Evolutionary conservation across 495 filamentous ascomycete species (phyloP), one percentile per base, ranked within the genome.

Genomic region (Penicillium fimorum): DNA sequence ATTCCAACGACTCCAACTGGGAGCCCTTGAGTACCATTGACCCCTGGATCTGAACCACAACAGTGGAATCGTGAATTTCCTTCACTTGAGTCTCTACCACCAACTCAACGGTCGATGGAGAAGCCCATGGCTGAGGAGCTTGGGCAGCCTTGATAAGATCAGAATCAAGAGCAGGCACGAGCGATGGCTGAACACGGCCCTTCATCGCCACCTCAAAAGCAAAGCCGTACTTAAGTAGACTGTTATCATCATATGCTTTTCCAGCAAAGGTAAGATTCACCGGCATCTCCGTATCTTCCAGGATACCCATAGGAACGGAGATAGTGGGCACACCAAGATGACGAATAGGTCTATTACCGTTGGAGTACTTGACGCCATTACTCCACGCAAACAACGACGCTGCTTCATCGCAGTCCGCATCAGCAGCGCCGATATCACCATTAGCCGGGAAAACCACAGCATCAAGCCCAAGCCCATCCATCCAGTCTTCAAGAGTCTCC

Each of bases 361-460:
- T 74, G 1, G 71, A 72, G 41, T 74, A 74, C 15, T 68, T 72
- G 13, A 72, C 66, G 1, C 71, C 71, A 42, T 74, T 72, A 22
- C 57, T 65, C 71, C 69, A 72, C 0, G 71, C 67, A 47, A 65
- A 69, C 6, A 29, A 25, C 0, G 69, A 70, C 17, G 67, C 56
- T 7, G 62, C 47, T 20, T 56, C 53, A 20, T 72, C 59, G 13
- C 56, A 53, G 48, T 74, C 71, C 0, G 71, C 60, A 45, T 72
- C 56, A 2, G 69, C 64, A 38, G 65, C 54, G 0, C 69, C 69
- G 32, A 74, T 45, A 52, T 74, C 71, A 9, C 61, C 62, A 47
- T 67, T 72, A 2, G 69, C 64, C 3, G 71, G 69, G 50, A 72
- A 74, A 9, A 68, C 68, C n/a, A 74, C 63, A 11, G 66, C 65